Evolutionary conservation across 306 rosid species (phyloP).

Genomic region (Sesbania bispinosa): DNA sequence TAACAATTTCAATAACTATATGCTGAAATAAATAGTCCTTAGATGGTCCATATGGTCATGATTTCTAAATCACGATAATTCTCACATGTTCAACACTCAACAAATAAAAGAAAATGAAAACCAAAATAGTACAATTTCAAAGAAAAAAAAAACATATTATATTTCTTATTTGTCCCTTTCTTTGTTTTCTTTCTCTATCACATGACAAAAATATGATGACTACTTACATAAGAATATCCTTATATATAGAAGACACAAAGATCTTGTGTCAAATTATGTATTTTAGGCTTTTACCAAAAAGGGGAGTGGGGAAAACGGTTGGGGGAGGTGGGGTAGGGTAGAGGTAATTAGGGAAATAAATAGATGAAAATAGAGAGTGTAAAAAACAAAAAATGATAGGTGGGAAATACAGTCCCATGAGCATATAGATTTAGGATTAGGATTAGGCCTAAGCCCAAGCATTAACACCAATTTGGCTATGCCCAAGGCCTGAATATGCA

Average conservation of each 20-base stretch:
- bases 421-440: too few relatives aligned
- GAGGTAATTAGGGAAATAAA: too few relatives aligned
- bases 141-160: not conserved
- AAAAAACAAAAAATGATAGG: too few relatives aligned
- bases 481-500: not conserved
- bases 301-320: too few relatives aligned
- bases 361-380: too few relatives aligned
- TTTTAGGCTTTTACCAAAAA: not conserved
- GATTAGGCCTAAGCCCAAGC: not conserved
- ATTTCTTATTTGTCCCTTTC: not conserved
- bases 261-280: not conserved
- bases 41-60: not conserved
- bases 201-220: not conserved
- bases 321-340: too few relatives aligned
- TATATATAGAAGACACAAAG: not conserved
- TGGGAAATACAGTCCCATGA: too few relatives aligned
- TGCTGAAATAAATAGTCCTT: not conserved
- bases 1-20: not conserved
- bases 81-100: not conserved
- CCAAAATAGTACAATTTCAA: not conserved
- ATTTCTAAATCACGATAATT: not conserved
- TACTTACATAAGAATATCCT: not conserved
- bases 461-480: not conserved
- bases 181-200: not conserved
- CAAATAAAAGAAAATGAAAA: not conserved